These are phyloP conservation scores for Apiotrichum porosum DNA, from an alignment of 1,284 basidiomycete species.

Conservation along the genomic window DNA sequence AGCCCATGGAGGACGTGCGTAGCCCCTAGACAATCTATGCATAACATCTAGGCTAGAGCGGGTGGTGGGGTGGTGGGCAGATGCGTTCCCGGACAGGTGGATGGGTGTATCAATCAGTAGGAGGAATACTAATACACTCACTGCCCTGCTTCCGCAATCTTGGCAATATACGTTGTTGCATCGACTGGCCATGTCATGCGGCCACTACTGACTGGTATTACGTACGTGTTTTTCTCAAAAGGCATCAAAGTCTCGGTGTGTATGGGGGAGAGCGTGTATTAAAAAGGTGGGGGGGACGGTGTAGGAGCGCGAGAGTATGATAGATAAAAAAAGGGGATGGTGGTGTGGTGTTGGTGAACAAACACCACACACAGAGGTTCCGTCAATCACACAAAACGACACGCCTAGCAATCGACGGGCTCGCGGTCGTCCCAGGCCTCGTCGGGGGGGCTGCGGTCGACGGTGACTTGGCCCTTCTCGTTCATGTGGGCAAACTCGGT, in stretches of 20 bases:
- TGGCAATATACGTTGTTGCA: too few species aligned
- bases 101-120: too few species aligned
- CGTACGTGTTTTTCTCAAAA: too few species aligned
- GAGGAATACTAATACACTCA: too few species aligned
- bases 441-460: conserved; percentile 42
- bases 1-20: conserved; percentile 20
- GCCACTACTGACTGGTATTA: too few species aligned
- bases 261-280: too few species aligned
- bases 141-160: too few species aligned
- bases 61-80: too few species aligned
- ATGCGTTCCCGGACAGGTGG: too few species aligned
- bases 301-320: not conserved
- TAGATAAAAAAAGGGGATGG: not conserved
- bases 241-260: too few species aligned
- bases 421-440: conserved; percentile 39
- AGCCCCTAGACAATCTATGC: conserved; percentile 6
- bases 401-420: not conserved
- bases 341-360: not conserved
- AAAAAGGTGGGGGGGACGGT: not conserved
- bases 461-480: conserved; percentile 39
- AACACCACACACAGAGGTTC: not conserved
- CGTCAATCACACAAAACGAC: not conserved
- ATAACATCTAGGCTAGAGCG: too few species aligned
- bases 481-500: conserved; percentile 45
- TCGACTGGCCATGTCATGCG: too few species aligned